Conservation (phyloP, 2,329 filamentous ascomycete species). For the Hypoxylon sp. region DNA sequence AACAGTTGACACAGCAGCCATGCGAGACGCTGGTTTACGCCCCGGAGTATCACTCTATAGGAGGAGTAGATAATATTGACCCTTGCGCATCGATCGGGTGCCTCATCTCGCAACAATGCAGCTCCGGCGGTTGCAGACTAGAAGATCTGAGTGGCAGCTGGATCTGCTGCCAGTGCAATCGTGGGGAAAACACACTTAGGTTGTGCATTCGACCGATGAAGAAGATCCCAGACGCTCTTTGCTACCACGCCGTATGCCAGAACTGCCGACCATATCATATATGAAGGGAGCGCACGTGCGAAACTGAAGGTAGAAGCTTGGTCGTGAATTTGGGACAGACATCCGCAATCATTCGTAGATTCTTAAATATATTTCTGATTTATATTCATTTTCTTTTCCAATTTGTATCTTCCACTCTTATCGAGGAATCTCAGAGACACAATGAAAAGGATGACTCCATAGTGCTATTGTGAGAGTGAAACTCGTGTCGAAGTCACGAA, state of each 20-base stretch:
- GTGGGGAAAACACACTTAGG: constrained; percentile 62
- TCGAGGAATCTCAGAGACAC: background rate
- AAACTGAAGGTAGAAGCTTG: background rate
- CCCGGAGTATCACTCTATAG: constrained; percentile 49
- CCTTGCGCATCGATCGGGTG: constrained; percentile 64
- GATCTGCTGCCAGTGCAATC: constrained; percentile 66
- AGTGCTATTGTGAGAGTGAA: constrained; percentile 29
- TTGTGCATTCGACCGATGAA: constrained; percentile 64
- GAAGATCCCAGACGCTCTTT: constrained; percentile 65
- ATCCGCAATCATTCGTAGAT: background rate
- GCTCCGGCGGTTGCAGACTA: constrained; percentile 64
- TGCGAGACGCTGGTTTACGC: constrained; percentile 54
- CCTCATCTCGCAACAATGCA: constrained; percentile 63
- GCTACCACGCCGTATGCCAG: constrained; percentile 67
- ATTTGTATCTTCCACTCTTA: background rate
- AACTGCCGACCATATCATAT: constrained; percentile 58
- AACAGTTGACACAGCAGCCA: constrained; percentile 47
- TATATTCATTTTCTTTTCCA: background rate
- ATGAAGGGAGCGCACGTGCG: background rate
- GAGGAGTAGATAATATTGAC: constrained; percentile 53
- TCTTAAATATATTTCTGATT: background rate
- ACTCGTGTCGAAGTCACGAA: constrained; percentile 25
- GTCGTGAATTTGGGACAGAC: background rate
- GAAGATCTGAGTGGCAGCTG: constrained; percentile 65
- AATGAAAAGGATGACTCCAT: background rate